phyloP scores from a whole-genome alignment of 805 yeast genomes.

The Barnettozyma siamensis region DNA sequence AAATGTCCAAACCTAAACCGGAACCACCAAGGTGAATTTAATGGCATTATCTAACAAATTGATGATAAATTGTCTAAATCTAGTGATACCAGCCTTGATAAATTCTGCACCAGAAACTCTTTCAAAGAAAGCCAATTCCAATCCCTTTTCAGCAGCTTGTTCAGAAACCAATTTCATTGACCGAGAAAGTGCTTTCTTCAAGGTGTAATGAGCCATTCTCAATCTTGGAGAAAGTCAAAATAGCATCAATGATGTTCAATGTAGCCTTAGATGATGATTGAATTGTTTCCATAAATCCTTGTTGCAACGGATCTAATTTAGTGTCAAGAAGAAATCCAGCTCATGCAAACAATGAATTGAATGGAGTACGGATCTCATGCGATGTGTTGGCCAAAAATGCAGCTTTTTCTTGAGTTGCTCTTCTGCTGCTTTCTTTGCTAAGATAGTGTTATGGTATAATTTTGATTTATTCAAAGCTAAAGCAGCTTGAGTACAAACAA shows the following conservation, averaged over 20 bases:
- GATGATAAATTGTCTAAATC: conserved; percentile 76
- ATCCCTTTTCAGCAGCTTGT: conserved; percentile 75
- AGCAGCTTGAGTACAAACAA: conserved; percentile 48
- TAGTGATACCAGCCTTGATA: conserved; percentile 77
- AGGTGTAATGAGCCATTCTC: conserved; percentile 87
- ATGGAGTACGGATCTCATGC: conserved; percentile 83
- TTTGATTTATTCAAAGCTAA: conserved; percentile 44
- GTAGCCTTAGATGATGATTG: conserved; percentile 83
- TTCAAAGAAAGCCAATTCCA: conserved; percentile 72
- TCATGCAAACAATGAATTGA: conserved; percentile 90
- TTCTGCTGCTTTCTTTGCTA: conserved; percentile 87
- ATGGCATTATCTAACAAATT: conserved; percentile 84
- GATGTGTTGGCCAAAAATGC: conserved; percentile 85
- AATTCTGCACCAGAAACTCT: conserved; percentile 77
- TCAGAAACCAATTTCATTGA: conserved; percentile 82
- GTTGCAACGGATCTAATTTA: conserved; percentile 77
- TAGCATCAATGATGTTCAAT: conserved; percentile 80
- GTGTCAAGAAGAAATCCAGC: conserved; percentile 82
- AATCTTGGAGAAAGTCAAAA: conserved; percentile 82
- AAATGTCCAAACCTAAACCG: conserved; percentile 80
- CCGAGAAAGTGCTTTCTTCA: conserved; percentile 74
- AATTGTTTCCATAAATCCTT: conserved; percentile 83
- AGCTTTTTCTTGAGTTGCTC: conserved; percentile 80
- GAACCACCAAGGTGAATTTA: conserved; percentile 91
- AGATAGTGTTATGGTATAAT: conserved; percentile 41